A percentile compares a stretch with the other conserved stretches of the same genome.
These are phyloP conservation scores for Carex sylvatica DNA, from an alignment of 202 grass and related monocot genomes.

Conservation along the genomic window DNA sequence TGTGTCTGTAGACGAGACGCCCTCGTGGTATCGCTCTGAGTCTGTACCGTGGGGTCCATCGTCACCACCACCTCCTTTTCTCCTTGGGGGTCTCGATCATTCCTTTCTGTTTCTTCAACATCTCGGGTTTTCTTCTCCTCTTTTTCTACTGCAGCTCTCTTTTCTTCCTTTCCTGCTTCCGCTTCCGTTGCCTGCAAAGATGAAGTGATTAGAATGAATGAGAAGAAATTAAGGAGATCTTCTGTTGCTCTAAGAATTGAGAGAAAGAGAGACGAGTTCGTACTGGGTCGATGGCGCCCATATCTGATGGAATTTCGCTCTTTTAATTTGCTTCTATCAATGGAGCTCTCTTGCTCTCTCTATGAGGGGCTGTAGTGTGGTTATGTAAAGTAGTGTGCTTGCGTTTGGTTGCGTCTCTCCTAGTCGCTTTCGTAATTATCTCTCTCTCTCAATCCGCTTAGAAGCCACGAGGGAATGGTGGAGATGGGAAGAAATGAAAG, in stretches of 20 bases:
- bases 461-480: slow-evolving; percentile 28
- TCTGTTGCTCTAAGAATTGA: background rate
- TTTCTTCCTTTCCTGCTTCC: slow-evolving; percentile 27
- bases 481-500: slow-evolving; percentile 19
- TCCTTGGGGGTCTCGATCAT: background rate
- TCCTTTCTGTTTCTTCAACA: background rate
- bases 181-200: slow-evolving; percentile 28
- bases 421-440: slow-evolving; percentile 18
- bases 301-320: slow-evolving; percentile 9
- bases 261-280: slow-evolving; percentile 24
- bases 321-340: background rate
- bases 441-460: background rate
- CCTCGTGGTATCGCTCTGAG: slow-evolving; percentile 21
- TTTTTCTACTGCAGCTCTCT: slow-evolving; percentile 17
- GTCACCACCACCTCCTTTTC: slow-evolving; percentile 29
- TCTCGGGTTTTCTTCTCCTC: background rate
- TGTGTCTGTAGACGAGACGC: slow-evolving; percentile 60
- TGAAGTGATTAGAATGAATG: background rate
- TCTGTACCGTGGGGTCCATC: slow-evolving; percentile 33
- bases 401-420: background rate
- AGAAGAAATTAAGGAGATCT: background rate
- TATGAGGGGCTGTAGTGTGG: background rate
- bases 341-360: background rate
- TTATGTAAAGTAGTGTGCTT: slow-evolving; percentile 3
- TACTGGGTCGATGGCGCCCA: slow-evolving; percentile 28